These are phyloP conservation scores for Ciborinia camelliae DNA, from an alignment of 2,329 filamentous ascomycete species.

Conservation along the genomic window DNA sequence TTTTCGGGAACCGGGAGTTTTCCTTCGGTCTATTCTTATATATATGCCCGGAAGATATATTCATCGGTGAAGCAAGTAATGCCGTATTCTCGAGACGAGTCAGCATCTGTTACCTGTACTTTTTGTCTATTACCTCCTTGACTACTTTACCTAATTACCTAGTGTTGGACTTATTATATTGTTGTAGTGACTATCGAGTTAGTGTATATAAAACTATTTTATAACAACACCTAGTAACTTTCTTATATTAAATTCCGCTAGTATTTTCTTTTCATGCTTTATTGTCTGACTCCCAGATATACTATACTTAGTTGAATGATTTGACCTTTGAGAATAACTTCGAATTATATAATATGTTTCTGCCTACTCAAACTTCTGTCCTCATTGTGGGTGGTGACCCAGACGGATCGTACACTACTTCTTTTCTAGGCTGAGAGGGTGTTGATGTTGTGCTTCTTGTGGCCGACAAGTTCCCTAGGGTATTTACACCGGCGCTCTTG, in stretches of 20 bases:
- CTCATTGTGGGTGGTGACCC: slow-evolving; percentile 47
- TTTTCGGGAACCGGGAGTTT: background rate
- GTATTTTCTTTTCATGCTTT: background rate
- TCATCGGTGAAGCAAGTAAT: background rate
- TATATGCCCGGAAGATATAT: background rate
- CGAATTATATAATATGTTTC: background rate
- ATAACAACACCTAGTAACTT: too few relatives aligned
- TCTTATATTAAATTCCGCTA: background rate
- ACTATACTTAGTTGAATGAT: background rate
- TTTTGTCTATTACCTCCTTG: background rate
- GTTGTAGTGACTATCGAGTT: too few relatives aligned
- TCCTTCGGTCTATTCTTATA: background rate
- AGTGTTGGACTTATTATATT: too few relatives aligned
- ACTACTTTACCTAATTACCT: background rate
- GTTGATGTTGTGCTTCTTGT: slow-evolving; percentile 46
- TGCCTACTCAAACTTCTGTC: slow-evolving; percentile 29
- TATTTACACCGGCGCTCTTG: slow-evolving; percentile 24
- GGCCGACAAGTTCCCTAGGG: slow-evolving; percentile 43
- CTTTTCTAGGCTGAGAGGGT: slow-evolving; percentile 45
- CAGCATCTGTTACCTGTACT: background rate
- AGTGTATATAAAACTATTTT: too few relatives aligned
- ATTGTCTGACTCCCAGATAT: background rate
- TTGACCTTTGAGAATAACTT: background rate
- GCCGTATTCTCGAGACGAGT: background rate
- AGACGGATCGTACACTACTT: slow-evolving; percentile 45